phyloP scores from a whole-genome alignment of 371 early-diverging fungal species.

The Mortierella sp. region DNA sequence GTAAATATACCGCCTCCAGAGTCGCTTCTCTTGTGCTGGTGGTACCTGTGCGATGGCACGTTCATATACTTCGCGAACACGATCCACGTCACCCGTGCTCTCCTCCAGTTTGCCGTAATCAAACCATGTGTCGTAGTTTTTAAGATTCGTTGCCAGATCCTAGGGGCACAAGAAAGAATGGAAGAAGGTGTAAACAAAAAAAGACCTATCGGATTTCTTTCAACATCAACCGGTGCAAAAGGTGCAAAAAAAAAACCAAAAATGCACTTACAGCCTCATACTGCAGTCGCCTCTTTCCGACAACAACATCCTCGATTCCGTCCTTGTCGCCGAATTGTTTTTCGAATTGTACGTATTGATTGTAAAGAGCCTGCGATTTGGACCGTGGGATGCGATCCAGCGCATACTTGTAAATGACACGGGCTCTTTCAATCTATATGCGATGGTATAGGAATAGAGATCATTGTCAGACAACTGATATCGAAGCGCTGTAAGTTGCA shows the following conservation, averaged over 20 bases:
- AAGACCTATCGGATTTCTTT: background rate
- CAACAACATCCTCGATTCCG: conserved; percentile 91
- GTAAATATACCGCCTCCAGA: conserved; percentile 97
- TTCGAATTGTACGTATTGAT: conserved; percentile 95
- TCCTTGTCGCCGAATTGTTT: conserved; percentile 92
- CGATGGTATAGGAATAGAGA: background rate
- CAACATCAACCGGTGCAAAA: too few species aligned
- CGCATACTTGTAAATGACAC: conserved; percentile 95
- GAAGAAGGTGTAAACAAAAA: background rate
- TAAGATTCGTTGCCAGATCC: conserved; percentile 80
- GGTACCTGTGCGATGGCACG: conserved; percentile 94
- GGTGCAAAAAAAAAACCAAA: too few species aligned
- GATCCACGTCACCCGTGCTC: conserved; percentile 74
- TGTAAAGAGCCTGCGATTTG: conserved; percentile 87
- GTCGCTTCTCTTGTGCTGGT: conserved; percentile 87
- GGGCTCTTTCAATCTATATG: conserved; percentile 84
- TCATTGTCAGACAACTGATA: background rate
- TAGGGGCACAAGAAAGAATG: conserved; percentile 4
- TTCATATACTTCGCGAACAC: conserved; percentile 94
- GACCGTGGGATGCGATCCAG: conserved; percentile 87
- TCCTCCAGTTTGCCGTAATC: conserved; percentile 94
- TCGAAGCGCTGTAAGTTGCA: too few species aligned
- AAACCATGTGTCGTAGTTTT: conserved; percentile 97
- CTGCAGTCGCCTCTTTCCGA: conserved; percentile 86
- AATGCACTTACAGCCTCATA: conserved; percentile 80